These are phyloP conservation scores for Casaregolazyma lundiana DNA, from an alignment of 1,139 yeast species.

Conservation along the genomic window DNA sequence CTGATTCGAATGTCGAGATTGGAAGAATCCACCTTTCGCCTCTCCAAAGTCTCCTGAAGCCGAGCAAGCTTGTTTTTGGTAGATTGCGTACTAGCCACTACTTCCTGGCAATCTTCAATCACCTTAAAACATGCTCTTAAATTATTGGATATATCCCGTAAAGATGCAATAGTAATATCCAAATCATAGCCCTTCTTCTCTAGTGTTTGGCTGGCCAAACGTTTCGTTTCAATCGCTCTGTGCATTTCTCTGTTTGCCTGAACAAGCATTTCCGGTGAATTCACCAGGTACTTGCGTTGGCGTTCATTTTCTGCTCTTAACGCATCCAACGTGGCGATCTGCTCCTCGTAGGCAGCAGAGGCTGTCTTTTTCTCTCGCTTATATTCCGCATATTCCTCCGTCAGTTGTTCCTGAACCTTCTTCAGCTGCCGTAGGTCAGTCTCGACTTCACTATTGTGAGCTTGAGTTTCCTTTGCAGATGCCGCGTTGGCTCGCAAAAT, in stretches of 20 bases:
- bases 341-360: conserved; percentile 53
- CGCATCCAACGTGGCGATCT: conserved; percentile 50
- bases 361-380: conserved; percentile 57
- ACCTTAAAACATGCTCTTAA: conserved; percentile 47
- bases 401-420: conserved; percentile 56
- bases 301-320: conserved; percentile 56
- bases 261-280: conserved; percentile 55
- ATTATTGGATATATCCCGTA: conserved; percentile 53
- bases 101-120: conserved; percentile 55
- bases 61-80: conserved; percentile 40
- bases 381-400: conserved; percentile 63
- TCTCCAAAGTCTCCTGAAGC: conserved; percentile 46
- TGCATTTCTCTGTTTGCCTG: conserved; percentile 55
- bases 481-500: conserved; percentile 26
- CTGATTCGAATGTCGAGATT: conserved; percentile 49
- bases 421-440: conserved; percentile 59
- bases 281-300: conserved; percentile 55
- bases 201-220: conserved; percentile 38
- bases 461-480: conserved; percentile 46
- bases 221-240: conserved; percentile 43
- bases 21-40: conserved; percentile 41
- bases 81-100: conserved; percentile 45
- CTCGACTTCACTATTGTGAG: conserved; percentile 58
- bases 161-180: conserved; percentile 54
- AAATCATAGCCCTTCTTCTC: conserved; percentile 51